Evolutionary conservation across 306 rosid genomes (phyloP).

Genomic region (Glycyrrhiza uralensis): DNA sequence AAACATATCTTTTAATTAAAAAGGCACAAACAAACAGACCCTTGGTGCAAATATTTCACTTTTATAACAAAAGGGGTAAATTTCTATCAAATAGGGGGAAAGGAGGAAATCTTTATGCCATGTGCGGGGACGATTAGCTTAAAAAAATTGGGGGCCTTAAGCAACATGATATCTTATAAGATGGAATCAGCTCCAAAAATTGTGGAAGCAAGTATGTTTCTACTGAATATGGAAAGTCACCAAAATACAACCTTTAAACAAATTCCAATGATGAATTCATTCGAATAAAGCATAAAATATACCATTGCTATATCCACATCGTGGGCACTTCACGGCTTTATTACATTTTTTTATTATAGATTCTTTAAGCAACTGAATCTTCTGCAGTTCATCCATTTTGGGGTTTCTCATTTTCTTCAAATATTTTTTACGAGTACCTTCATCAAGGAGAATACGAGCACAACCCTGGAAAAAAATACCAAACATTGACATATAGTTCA

Average conservation of each 20-base stretch:
- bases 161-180: not conserved
- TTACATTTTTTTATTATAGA: constrained; percentile 12
- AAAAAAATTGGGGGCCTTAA: not conserved
- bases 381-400: constrained; percentile 49
- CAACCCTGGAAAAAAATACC: constrained; percentile 58
- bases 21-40: not conserved
- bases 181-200: constrained; percentile 9
- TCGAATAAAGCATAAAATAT: constrained; percentile 30
- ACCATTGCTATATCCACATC: constrained; percentile 79
- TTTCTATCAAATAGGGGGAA: not conserved
- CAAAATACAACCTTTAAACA: constrained; percentile 16
- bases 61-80: not conserved
- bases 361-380: constrained; percentile 43
- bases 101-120: not conserved
- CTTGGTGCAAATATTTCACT: not conserved
- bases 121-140: not conserved
- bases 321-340: constrained; percentile 53
- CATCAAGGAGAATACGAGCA: constrained; percentile 69
- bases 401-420: constrained; percentile 70
- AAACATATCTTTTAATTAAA: not conserved
- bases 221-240: constrained; percentile 9
- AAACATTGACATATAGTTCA: constrained; percentile 13
- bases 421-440: constrained; percentile 29
- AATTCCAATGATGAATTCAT: not conserved
- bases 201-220: not conserved